Evolutionary conservation across 371 early-diverging fungal genomes (phyloP), one percentile per base, ranked within the genome.

Genomic region (Dentiscutata heterogama): DNA sequence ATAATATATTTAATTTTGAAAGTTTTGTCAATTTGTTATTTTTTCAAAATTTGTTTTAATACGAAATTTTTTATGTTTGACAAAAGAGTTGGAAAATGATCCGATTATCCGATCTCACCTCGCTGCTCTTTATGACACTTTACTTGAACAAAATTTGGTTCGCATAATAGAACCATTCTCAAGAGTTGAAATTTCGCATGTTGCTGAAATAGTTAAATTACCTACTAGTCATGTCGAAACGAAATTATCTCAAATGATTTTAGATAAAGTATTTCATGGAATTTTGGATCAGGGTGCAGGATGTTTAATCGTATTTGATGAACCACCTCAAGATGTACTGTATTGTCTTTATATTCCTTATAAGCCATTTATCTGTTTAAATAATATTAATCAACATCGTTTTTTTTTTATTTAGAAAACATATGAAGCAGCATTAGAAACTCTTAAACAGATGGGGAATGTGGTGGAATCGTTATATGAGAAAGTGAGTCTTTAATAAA

Each of bases 81-180:
- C 63, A 6, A 42, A 82, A 92, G 97, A 97, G 88, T 89, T 99
- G 58, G 89, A 92, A 74, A 92, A 96, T 83, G 98, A 99, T 88
- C 95, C 95, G 46, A 96, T 98, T 72, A 96, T 98, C 84, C 94
- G 94, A 80, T 88, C 90, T 67, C 99, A 99, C 83, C 89, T 99
- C 73, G 93, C 94, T 16, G 93, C 95, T 13, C 90, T 99, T 56
- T 98, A 99, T 86, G 99, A 99, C 86, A 97, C 95, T n/a, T 89
- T 99, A 51, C 88, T 99, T 83, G 98, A 98, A 85, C 97, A 98
- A 85, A 99, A 99, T 87, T 88, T 99, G 84, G 89, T 96, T n/a
- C 96, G 98, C 60, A 93, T 99, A 82, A 99, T 99, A 85, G 99
- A 99, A 87, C 99, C 99, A 14, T 99, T 95, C 87, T 97, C 98